A percentile compares a stretch with the other conserved stretches of the same genome.
phyloP scores from a whole-genome alignment of 257 asterid genomes.

The Gentiana straminea region DNA sequence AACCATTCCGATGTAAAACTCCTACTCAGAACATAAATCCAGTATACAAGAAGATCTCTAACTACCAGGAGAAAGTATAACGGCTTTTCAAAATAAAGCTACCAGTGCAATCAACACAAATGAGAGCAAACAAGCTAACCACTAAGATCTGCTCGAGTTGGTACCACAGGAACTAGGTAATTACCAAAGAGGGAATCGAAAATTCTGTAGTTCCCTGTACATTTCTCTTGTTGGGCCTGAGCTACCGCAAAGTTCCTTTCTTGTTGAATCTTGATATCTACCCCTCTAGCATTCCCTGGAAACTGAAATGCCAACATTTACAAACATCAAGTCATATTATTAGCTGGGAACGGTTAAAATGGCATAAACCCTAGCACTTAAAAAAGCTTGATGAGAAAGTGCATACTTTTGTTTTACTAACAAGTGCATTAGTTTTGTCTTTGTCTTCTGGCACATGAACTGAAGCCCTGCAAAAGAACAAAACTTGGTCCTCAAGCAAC shows the following conservation, averaged over 20 bases:
- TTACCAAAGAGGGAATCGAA: constrained; percentile 66
- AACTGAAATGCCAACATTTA: constrained; percentile 14
- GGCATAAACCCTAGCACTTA: too few relatives aligned
- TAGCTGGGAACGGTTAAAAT: too few relatives aligned
- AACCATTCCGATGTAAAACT: neutral
- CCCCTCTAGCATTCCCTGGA: constrained; percentile 17
- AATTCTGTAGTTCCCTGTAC: constrained; percentile 46
- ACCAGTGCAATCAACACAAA: too few relatives aligned
- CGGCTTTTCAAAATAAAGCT: too few relatives aligned
- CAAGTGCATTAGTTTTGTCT: constrained; percentile 14
- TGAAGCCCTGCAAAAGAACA: constrained; percentile 13
- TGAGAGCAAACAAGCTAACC: constrained; percentile 12
- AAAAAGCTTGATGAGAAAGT: neutral
- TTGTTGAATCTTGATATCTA: constrained; percentile 28
- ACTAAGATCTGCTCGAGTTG: constrained; percentile 56
- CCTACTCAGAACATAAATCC: neutral
- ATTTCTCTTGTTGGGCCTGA: constrained; percentile 55
- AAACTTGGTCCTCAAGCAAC: neutral
- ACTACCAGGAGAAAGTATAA: neutral
- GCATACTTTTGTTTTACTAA: constrained; percentile 22
- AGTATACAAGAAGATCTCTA: neutral
- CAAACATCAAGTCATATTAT: too few relatives aligned
- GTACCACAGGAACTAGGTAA: constrained; percentile 69
- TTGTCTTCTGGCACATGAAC: constrained; percentile 12
- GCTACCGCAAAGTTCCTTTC: constrained; percentile 51